These are phyloP conservation scores for Phialophora macrospora DNA, from an alignment of 2,329 filamentous ascomycete genomes.

Conservation along the genomic window DNA sequence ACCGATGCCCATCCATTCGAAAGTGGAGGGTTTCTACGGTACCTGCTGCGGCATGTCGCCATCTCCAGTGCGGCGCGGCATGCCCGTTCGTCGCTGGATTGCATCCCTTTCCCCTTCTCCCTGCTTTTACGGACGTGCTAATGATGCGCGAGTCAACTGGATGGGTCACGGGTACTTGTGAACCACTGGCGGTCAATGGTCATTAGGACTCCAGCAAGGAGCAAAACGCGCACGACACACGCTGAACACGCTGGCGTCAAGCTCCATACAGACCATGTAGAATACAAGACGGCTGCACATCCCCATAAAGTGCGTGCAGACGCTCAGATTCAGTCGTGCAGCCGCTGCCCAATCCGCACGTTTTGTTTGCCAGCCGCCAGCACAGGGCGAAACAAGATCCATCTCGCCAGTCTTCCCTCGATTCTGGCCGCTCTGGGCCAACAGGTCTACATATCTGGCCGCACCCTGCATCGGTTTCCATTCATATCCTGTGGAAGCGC, in stretches of 20 bases:
- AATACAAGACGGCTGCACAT: slow-evolving; percentile 14
- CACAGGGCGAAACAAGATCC: slow-evolving; percentile 30
- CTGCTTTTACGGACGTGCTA: neutral
- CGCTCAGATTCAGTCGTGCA: slow-evolving; percentile 10
- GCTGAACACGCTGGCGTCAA: neutral
- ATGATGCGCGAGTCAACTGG: slow-evolving; percentile 14
- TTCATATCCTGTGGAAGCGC: slow-evolving; percentile 20
- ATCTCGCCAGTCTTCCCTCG: slow-evolving; percentile 15
- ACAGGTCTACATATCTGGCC: slow-evolving; percentile 22
- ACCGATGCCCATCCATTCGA: neutral
- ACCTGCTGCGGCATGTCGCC: slow-evolving; percentile 14
- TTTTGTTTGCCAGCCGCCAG: slow-evolving; percentile 29
- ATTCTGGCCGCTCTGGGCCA: slow-evolving; percentile 19
- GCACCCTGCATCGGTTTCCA: slow-evolving; percentile 26
- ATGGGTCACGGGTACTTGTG: slow-evolving; percentile 3
- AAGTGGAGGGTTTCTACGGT: neutral
- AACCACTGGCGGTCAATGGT: slow-evolving; percentile 13
- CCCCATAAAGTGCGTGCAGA: slow-evolving; percentile 10
- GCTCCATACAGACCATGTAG: slow-evolving; percentile 5
- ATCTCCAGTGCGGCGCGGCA: slow-evolving; percentile 12
- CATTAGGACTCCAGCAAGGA: slow-evolving; percentile 19
- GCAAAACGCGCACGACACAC: slow-evolving; percentile 7
- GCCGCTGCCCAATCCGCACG: slow-evolving; percentile 32
- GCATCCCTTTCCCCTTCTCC: slow-evolving; percentile 13
- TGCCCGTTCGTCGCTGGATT: neutral